Percentiles rank a stretch among this genome's conserved stretches.
Evolutionary conservation across 1,139 yeast species (phyloP).

Genomic region (Kodamaea alishanica): DNA sequence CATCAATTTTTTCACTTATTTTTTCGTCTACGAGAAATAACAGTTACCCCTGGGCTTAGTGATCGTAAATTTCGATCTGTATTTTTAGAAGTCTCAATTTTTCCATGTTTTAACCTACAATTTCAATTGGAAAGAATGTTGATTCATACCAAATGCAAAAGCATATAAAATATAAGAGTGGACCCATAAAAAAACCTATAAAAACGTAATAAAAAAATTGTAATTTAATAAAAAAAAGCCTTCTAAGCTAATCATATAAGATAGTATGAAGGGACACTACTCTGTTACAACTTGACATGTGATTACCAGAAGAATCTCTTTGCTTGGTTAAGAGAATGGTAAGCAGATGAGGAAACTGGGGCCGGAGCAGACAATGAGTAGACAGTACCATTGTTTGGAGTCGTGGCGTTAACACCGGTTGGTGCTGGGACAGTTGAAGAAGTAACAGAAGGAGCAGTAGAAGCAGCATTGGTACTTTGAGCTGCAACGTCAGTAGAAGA

Average conservation of each 20-base stretch:
- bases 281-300: background rate
- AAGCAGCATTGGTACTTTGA: constrained; percentile 9
- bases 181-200: constrained; percentile 2
- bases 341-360: constrained; percentile 11
- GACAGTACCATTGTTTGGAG: constrained; percentile 18
- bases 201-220: constrained; percentile 2
- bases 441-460: constrained; percentile 11
- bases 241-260: background rate
- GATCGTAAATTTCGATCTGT: too few relatives aligned
- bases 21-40: too few relatives aligned
- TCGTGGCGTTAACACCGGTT: constrained; percentile 3
- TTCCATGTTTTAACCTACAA: too few relatives aligned
- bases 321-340: constrained; percentile 6
- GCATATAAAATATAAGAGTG: background rate
- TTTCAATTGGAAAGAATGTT: too few relatives aligned
- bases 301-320: constrained; percentile 11
- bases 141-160: too few relatives aligned
- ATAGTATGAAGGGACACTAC: background rate
- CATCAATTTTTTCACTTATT: too few relatives aligned
- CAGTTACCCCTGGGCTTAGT: too few relatives aligned
- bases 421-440: constrained; percentile 16
- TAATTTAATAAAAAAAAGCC: background rate
- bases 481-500: constrained; percentile 14
- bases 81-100: too few relatives aligned
- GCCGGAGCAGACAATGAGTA: constrained; percentile 18